Evolutionary conservation across 495 filamentous ascomycete species (phyloP).

Genomic region (Penicillium silybi): DNA sequence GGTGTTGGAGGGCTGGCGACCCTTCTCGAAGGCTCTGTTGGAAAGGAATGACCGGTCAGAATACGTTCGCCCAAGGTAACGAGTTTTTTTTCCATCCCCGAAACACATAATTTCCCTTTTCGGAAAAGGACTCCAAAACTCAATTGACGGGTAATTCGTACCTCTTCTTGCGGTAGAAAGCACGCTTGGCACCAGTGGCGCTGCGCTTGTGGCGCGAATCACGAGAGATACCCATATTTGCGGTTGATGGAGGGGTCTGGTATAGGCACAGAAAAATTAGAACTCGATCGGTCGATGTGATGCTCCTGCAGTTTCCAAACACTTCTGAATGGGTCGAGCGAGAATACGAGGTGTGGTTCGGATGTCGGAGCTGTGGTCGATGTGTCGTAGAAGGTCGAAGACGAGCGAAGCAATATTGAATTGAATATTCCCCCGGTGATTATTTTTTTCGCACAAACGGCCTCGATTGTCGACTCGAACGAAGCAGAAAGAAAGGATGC

Average conservation of each 20-base stretch:
- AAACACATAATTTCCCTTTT: neutral
- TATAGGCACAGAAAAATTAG: slow-evolving; percentile 26
- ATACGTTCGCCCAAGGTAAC: neutral
- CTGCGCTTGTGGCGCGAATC: slow-evolving; percentile 99
- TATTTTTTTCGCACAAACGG: slow-evolving; percentile 6
- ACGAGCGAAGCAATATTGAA: slow-evolving; percentile 13
- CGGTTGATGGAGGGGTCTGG: slow-evolving; percentile 55
- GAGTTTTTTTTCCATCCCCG: neutral
- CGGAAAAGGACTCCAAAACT: slow-evolving; percentile 4
- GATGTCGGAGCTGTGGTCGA: neutral
- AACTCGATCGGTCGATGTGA: slow-evolving; percentile 14
- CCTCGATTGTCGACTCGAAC: slow-evolving; percentile 22
- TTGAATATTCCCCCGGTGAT: slow-evolving; percentile 12
- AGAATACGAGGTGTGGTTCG: slow-evolving; percentile 5
- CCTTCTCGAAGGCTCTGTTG: slow-evolving; percentile 95
- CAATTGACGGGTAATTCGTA: slow-evolving; percentile 41
- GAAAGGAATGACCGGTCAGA: slow-evolving; percentile 12
- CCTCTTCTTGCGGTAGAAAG: slow-evolving; percentile 87
- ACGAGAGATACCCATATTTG: slow-evolving; percentile 98
- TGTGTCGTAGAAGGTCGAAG: slow-evolving; percentile 6
- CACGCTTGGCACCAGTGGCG: slow-evolving; percentile 93
- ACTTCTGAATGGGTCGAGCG: slow-evolving; percentile 25
- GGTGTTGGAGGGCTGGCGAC: slow-evolving; percentile 98
- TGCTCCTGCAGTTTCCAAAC: slow-evolving; percentile 10
- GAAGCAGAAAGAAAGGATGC: slow-evolving; percentile 24